Evolutionary conservation across 768 basidiomycete species (phyloP), one percentile per base, ranked within the genome.

Genomic region (Boletus sensibilis): DNA sequence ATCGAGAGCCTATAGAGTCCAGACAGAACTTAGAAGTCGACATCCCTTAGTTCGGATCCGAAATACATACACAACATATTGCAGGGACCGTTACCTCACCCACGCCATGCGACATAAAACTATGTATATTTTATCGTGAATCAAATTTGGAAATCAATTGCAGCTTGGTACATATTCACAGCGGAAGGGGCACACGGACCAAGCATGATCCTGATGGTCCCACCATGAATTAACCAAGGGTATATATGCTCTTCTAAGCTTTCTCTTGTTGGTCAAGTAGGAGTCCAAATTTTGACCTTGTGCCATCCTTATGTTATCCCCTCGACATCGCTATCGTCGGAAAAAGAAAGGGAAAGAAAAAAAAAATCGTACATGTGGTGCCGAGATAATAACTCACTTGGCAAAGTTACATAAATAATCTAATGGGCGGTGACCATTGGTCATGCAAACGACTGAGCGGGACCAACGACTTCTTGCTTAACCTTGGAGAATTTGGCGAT

Each of bases 381-480:
- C 31, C 14, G 23, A 27, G 21, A 49, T 52, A 23, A 42, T 54
- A 53, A 39, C 31, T n/a, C 23, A 3, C 14, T 60, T 35, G 40
- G 5, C 8, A 18, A 40, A 27, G 29, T 38, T 6, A 29, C 27
- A 29, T 29, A 20, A 56, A 20, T 38, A 5, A 42, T 27, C 5
- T 7, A 50, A 44, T 9, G 21, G 18, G 16, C 18, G n/a, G 34
- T 5, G 31, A 29, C 9, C 16, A 16, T 27, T 35, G 21, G 7
- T 56, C 20, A 48, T n/a, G 40, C 40, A 7, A 6, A n/a, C 0
- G 45, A 1, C 38, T 64, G 21, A 31, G 50, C 49, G 4, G 68
- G 64, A 11, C 76, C 76, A 16, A 83, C 80, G 14, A 86, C 72
- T 29, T 67, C 71, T 35, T 76, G 73, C 68, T 86, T 83, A n/a